Percentiles rank a stretch among this genome's conserved stretches.
These are phyloP conservation scores for Thalassiosira hispida DNA, from an alignment of 352 stramenopile species.

Conservation along the genomic window DNA sequence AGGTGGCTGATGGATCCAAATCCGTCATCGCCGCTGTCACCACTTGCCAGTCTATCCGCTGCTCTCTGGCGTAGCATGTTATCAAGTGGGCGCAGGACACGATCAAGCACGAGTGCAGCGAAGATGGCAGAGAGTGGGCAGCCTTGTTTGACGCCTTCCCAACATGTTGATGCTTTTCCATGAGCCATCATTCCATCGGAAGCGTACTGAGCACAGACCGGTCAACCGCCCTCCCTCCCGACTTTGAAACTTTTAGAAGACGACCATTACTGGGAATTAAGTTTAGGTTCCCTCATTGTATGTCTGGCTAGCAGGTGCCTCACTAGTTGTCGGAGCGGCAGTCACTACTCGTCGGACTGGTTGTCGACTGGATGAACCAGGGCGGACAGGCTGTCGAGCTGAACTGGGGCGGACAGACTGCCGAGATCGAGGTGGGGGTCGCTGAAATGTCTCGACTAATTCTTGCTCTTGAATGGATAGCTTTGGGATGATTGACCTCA, in stretches of 20 bases:
- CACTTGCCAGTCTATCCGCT: neutral
- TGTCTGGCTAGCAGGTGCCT: neutral
- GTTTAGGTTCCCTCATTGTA: slow-evolving; percentile 33
- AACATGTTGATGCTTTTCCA: slow-evolving; percentile 15
- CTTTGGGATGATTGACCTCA: slow-evolving; percentile 75
- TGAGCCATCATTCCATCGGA: neutral
- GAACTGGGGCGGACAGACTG: neutral
- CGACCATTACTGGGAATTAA: no score
- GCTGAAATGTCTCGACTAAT: slow-evolving; percentile 37
- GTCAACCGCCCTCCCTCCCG: no score
- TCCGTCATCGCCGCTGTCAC: neutral
- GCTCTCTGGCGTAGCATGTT: neutral
- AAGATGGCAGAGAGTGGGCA: slow-evolving; percentile 11
- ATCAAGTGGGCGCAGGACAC: neutral
- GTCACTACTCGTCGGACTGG: neutral
- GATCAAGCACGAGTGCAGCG: neutral
- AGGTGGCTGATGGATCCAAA: neutral
- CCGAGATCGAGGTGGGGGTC: slow-evolving; percentile 13
- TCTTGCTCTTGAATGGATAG: slow-evolving; percentile 46
- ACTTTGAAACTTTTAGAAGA: no score
- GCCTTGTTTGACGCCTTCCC: slow-evolving; percentile 29
- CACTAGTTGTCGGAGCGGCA: neutral
- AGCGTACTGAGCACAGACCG: neutral
- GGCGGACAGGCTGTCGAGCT: slow-evolving; percentile 5
- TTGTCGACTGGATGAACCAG: slow-evolving; percentile 7